A percentile compares a stretch with the other conserved stretches of the same genome.
Evolutionary conservation across 805 yeast genomes (phyloP).

Genomic region (Saccharomyces jurei): DNA sequence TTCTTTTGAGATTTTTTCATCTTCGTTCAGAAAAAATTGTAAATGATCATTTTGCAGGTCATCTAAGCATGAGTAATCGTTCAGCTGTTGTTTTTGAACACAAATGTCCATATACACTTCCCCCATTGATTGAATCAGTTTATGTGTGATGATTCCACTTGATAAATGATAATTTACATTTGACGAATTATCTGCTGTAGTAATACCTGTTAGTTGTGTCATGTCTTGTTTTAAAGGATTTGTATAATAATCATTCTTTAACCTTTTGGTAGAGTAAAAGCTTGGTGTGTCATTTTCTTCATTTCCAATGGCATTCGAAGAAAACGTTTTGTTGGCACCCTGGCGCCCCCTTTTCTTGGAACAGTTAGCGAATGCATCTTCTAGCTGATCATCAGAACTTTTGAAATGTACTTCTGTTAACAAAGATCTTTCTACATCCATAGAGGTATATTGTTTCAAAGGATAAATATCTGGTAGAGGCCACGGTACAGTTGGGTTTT

Average conservation of each 20-base stretch:
- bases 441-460: slow-evolving; percentile 53
- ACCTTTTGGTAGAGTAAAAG: slow-evolving; percentile 54
- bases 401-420: slow-evolving; percentile 65
- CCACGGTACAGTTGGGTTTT: slow-evolving; percentile 46
- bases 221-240: slow-evolving; percentile 56
- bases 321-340: slow-evolving; percentile 4
- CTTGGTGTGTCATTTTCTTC: slow-evolving; percentile 10
- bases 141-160: slow-evolving; percentile 51
- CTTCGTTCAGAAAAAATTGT: slow-evolving; percentile 37
- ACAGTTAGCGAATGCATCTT: slow-evolving; percentile 26
- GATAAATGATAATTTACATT: slow-evolving; percentile 28
- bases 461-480: slow-evolving; percentile 68
- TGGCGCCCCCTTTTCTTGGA: slow-evolving; percentile 24
- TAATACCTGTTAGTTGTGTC: slow-evolving; percentile 43
- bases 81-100: slow-evolving; percentile 40
- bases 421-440: slow-evolving; percentile 73
- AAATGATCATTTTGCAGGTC: slow-evolving; percentile 37
- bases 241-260: slow-evolving; percentile 57
- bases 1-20: slow-evolving; percentile 39
- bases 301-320: slow-evolving; percentile 3
- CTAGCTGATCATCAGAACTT: slow-evolving; percentile 36
- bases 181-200: slow-evolving; percentile 33
- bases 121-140: slow-evolving; percentile 49
- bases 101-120: slow-evolving; percentile 38
- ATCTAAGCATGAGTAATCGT: slow-evolving; percentile 36